Evolutionary conservation across 2,329 filamentous ascomycete genomes (phyloP), one percentile per base, ranked within the genome.

Genomic region (Elsinoe batatas): DNA sequence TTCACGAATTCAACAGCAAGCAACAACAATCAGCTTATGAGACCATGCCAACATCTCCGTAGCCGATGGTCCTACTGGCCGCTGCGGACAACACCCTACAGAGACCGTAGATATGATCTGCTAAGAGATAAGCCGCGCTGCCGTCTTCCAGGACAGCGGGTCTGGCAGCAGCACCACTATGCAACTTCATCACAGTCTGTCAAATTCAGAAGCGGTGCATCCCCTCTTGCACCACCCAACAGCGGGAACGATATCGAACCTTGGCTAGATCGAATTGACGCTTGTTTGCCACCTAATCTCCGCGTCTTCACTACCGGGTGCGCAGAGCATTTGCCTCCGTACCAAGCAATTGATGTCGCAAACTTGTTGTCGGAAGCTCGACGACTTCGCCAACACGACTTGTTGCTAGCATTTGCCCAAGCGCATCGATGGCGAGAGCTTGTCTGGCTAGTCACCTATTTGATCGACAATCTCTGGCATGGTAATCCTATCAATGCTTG

Each of bases 391-490:
- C 20, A 33, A 13, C 53, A 55, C 26, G 53, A 55, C 12, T 15
- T 55, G 22, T 42, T 55, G 15, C 18, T 55, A 12, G 38, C 38
- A 22, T 26, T 46, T 17, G 40, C 37, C 15, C 53, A 44, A 37
- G 20, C 18, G 58, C 65, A 67, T 15, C 67, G 72, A 40, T 76
- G 74, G 74, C 65, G 66, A 55, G 66, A 69, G 20, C 69, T 72
- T 3, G 64, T 74, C 12, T 77, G 74, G 74, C 65, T 76, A 22
- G 67, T 71, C 12, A 74, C 72, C 59, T 68, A 69, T 53, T 61
- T 75, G 18, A 63, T 70, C 1, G 71, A 74, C 43, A 61, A 66
- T 55, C 56, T 61, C 22, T 54, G 50, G 12, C 56, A 61, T 10
- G 54, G 53, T 1, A 55, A 55, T 30, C 53, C 53, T 11, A 46